Evolutionary conservation across 1,284 basidiomycete genomes (phyloP), one percentile per base, ranked within the genome.

Genomic region (Schizophyllum amplum): DNA sequence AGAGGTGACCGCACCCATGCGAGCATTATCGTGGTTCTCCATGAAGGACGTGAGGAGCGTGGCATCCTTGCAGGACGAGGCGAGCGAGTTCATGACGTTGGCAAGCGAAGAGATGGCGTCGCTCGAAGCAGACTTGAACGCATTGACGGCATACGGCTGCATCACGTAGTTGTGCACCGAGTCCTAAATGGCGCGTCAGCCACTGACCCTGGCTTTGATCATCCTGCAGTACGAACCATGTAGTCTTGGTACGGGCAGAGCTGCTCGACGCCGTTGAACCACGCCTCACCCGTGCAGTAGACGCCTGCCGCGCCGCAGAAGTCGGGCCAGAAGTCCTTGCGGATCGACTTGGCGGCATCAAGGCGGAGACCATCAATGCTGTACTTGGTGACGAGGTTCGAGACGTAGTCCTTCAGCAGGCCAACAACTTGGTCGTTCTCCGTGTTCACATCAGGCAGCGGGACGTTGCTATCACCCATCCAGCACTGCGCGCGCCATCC

Each of bases 21-120:
- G 76, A 1, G 87, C 82, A 54, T 89, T 73, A 66, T 91, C 89
- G 62, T 91, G 89, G 69, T 90, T 90, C 69, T 92, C 90, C 49
- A 92, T 70, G 73, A 92, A 92, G 48, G 84, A 87, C 0, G 84
- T 73, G 49, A 79, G 65, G 33, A 76, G 73, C 79, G 88, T 81
- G 22, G 86, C 85, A 66, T 84, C 87, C 64, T 80, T 84, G 69
- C 24, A 23, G 25, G 52, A 11, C 23, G 54, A 22, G 6, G 27
- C 27, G 27, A 33, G 27, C 27, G 27, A 33, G 27, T 33, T 33
- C 27, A 33, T 11, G 24, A 20, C 49, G 4, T 49, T 49, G 24
- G 24, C 25, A 46, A 57, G 42, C 62, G 50, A 82, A 75, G 46
- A 77, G 15, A n/a, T 22, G 1, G 21, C 24, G 57, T 52, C 23